A percentile compares a stretch with the other conserved stretches of the same genome.
These are phyloP conservation scores for Rhododendron molle DNA, from an alignment of 148 eudicot genomes.

Conservation along the genomic window DNA sequence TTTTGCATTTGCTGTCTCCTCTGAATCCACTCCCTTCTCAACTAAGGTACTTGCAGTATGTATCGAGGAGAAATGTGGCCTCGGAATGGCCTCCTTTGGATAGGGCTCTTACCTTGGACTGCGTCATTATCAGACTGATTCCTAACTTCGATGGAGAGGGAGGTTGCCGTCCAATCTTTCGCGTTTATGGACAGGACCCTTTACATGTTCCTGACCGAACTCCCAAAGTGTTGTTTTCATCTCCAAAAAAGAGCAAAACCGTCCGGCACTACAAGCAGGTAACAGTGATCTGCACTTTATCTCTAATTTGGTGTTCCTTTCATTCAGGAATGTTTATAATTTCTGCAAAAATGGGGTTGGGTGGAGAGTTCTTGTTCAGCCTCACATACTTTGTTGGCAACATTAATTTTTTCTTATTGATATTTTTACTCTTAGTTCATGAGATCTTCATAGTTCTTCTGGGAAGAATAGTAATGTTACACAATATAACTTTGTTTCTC, in stretches of 20 bases:
- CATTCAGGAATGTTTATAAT: background rate
- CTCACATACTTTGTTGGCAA: background rate
- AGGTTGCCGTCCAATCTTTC: conserved; percentile 75
- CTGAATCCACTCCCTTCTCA: conserved; percentile 88
- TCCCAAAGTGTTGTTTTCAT: conserved; percentile 61
- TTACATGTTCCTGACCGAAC: conserved; percentile 35
- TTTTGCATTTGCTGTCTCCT: conserved; percentile 55
- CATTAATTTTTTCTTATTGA: background rate
- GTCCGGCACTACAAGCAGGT: conserved; percentile 82
- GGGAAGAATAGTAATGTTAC: background rate
- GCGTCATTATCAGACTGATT: conserved; percentile 67
- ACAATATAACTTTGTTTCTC: background rate
- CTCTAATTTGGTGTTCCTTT: background rate
- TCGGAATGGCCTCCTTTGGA: conserved; percentile 88
- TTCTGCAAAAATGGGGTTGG: background rate
- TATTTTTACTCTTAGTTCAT: background rate
- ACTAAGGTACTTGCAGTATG: conserved; percentile 79
- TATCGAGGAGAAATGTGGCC: conserved; percentile 82
- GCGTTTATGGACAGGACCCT: conserved; percentile 84
- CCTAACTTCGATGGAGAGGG: conserved; percentile 64
- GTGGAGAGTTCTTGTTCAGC: background rate
- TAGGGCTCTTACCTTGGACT: conserved; percentile 68
- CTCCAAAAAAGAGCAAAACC: conserved; percentile 57
- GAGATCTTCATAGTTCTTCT: conserved; percentile 3
- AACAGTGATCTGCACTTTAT: conserved; percentile 4